Evolutionary conservation across 176 grass and related monocot species (phyloP).

Genomic region (Juncus inflexus): DNA sequence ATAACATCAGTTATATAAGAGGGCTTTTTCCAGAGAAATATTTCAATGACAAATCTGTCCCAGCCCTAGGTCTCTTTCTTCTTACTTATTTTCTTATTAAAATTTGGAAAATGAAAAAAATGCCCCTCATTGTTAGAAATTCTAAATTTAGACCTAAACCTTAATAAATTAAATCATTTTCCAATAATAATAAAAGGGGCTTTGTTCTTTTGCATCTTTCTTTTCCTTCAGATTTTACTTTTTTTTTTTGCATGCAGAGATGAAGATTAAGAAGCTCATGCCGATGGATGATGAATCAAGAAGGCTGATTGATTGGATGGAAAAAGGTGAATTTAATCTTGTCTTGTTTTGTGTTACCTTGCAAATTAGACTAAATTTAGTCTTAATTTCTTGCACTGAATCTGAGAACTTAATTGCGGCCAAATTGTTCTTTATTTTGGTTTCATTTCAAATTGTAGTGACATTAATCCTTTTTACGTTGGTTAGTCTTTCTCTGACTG

Average conservation of each 20-base stretch:
- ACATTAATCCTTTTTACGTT: conserved; percentile 10
- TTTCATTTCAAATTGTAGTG: neutral
- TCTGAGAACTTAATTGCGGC: neutral
- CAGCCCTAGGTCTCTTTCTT: conserved; percentile 63
- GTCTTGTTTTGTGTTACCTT: conserved; percentile 17
- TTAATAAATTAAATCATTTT: no score
- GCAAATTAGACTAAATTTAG: neutral
- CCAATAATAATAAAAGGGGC: neutral
- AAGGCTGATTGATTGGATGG: conserved; percentile 98
- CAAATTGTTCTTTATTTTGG: conserved; percentile 4
- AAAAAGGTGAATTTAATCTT: conserved; percentile 66
- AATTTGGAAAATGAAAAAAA: conserved; percentile 18
- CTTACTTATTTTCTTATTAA: neutral
- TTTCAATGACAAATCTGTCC: conserved; percentile 98
- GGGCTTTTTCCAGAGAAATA: conserved; percentile 96
- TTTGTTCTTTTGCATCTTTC: neutral
- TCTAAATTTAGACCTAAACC: neutral
- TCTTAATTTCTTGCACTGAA: no score
- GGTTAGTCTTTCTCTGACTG: conserved; percentile 11
- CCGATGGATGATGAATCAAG: conserved; percentile 88
- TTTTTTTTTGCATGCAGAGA: conserved; percentile 50
- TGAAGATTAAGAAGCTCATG: conserved; percentile 99
- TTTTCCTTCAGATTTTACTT: conserved; percentile 3
- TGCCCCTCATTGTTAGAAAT: neutral
- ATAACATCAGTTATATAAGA: conserved; percentile 98